Percentiles rank a stretch among this genome's conserved stretches.
These are phyloP conservation scores for Blastobotrys attinorum DNA, from an alignment of 805 yeast genomes.

Conservation along the genomic window DNA sequence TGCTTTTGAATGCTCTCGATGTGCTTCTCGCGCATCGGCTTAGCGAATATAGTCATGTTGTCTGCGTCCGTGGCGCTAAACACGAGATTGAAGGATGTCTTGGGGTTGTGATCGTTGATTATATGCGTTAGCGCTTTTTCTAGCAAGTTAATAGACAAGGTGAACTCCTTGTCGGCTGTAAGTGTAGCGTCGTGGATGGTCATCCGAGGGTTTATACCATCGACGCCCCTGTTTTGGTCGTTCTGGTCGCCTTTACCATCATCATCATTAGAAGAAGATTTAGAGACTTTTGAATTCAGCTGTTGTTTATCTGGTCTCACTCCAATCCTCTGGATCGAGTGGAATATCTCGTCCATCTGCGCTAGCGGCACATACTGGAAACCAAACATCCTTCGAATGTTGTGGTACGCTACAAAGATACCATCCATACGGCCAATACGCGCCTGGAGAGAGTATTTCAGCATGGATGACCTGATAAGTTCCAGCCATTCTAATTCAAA, in stretches of 20 bases:
- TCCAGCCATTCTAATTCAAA: constrained; percentile 75
- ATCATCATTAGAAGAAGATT: not conserved
- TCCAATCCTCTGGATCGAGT: constrained; percentile 27
- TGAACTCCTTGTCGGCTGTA: constrained; percentile 65
- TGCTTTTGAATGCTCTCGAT: constrained; percentile 19
- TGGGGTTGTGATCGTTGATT: constrained; percentile 25
- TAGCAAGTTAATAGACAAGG: constrained; percentile 48
- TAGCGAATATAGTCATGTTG: constrained; percentile 21
- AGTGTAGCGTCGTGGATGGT: constrained; percentile 29
- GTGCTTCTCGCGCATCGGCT: constrained; percentile 22
- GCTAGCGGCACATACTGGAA: constrained; percentile 77
- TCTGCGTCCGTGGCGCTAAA: constrained; percentile 19
- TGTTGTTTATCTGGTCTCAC: no score
- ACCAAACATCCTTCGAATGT: constrained; percentile 72
- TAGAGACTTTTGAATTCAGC: no score
- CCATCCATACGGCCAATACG: constrained; percentile 97
- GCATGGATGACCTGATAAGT: constrained; percentile 61
- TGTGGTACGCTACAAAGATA: constrained; percentile 85
- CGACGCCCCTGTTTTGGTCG: constrained; percentile 2
- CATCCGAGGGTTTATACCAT: constrained; percentile 17
- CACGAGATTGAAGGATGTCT: constrained; percentile 24
- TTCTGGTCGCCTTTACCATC: not conserved
- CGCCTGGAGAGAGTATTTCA: constrained; percentile 86
- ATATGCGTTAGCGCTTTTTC: constrained; percentile 37
- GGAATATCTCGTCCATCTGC: constrained; percentile 60